Percentiles rank a stretch among this genome's conserved stretches.
Evolutionary conservation across 176 grass and related monocot species (phyloP).

Genomic region (Elymus sibiricus): DNA sequence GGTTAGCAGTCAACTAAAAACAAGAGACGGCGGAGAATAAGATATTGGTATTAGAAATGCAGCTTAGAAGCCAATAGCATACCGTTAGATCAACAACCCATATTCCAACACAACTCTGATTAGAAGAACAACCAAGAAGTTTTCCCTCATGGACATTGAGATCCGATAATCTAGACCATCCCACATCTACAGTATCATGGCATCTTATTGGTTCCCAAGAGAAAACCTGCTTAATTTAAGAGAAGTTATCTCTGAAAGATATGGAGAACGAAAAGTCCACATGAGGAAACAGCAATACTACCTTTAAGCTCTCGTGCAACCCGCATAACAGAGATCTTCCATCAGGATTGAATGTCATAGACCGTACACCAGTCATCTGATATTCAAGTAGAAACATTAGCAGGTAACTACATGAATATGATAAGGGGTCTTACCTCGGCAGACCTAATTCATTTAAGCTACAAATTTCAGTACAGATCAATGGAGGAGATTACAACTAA

Average conservation of each 20-base stretch:
- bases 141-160: conserved; percentile 95
- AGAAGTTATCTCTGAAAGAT: conserved; percentile 27
- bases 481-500: not conserved
- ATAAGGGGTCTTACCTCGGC: not conserved
- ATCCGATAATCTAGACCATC: conserved; percentile 98
- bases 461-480: not conserved
- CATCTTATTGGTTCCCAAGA: conserved; percentile 98
- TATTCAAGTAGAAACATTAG: conserved; percentile 26
- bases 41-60: not conserved
- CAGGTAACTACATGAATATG: conserved; percentile 11
- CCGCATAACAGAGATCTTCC: conserved; percentile 93
- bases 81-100: conserved; percentile 97
- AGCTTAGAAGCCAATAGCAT: conserved; percentile 15
- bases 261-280: conserved; percentile 4
- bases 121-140: conserved; percentile 98
- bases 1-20: conserved; percentile 25
- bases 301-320: conserved; percentile 95
- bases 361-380: conserved; percentile 86
- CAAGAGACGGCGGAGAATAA: not conserved
- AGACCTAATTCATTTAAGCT: not conserved
- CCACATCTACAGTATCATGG: conserved; percentile 91
- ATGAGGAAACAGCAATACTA: conserved; percentile 33
- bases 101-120: conserved; percentile 99
- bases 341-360: conserved; percentile 97
- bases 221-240: conserved; percentile 58